phyloP scores from a whole-genome alignment of 805 yeast species.

The Cyberlindnera meyerae region DNA sequence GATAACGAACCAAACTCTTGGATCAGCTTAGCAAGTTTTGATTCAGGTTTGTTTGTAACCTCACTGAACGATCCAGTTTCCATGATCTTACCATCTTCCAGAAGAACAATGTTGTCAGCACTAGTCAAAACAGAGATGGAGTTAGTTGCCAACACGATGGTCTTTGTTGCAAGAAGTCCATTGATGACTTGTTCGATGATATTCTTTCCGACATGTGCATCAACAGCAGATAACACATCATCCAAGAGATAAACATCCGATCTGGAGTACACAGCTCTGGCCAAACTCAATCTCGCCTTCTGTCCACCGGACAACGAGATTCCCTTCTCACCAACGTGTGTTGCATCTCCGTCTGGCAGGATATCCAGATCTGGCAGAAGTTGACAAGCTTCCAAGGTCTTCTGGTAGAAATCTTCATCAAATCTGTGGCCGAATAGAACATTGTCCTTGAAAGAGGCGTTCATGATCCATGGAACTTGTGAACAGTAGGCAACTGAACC shows the following conservation, averaged over 20 bases:
- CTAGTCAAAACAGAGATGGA: slow-evolving; percentile 72
- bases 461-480: slow-evolving; percentile 96
- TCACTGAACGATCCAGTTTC: slow-evolving; percentile 60
- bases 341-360: slow-evolving; percentile 83
- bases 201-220: slow-evolving; percentile 75
- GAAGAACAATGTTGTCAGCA: slow-evolving; percentile 65
- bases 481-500: slow-evolving; percentile 88
- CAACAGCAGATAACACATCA: slow-evolving; percentile 68
- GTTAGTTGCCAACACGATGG: slow-evolving; percentile 81
- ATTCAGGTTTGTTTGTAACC: slow-evolving; percentile 30
- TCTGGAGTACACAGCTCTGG: slow-evolving; percentile 63
- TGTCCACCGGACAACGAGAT: slow-evolving; percentile 60
- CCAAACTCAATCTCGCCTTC: slow-evolving; percentile 58
- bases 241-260: slow-evolving; percentile 57
- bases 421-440: slow-evolving; percentile 83
- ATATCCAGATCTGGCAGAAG: slow-evolving; percentile 69
- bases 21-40: not conserved
- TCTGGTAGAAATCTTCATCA: slow-evolving; percentile 76
- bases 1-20: slow-evolving; percentile 56
- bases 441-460: slow-evolving; percentile 87
- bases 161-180: slow-evolving; percentile 70
- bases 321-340: slow-evolving; percentile 70
- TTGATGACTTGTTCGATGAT: slow-evolving; percentile 71
- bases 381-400: slow-evolving; percentile 85
- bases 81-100: slow-evolving; percentile 59